These are phyloP conservation scores for Cladobotryum protrusum DNA, from an alignment of 2,329 filamentous ascomycete species.

Conservation along the genomic window DNA sequence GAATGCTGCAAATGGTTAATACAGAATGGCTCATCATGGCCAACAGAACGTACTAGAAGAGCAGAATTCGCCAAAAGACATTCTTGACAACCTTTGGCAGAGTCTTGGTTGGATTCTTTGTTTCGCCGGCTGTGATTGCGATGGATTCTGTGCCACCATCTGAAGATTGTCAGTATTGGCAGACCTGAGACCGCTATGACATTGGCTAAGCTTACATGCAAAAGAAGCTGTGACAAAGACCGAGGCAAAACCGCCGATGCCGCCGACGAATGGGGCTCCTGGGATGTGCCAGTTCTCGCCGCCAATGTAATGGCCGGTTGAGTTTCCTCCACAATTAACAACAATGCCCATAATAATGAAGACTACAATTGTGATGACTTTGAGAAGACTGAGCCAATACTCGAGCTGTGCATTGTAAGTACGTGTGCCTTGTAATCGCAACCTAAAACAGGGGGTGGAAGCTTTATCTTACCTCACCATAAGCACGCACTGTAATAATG, in stretches of 20 bases:
- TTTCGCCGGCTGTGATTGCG: constrained; percentile 61
- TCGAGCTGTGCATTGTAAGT: constrained; percentile 34
- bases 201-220: constrained; percentile 39
- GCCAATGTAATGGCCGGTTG: constrained; percentile 48
- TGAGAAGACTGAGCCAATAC: constrained; percentile 51
- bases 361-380: constrained; percentile 47
- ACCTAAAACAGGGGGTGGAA: not conserved
- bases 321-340: constrained; percentile 47
- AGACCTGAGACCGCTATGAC: too few species aligned
- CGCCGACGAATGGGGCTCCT: constrained; percentile 58
- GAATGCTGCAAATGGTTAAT: constrained; percentile 22
- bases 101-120: constrained; percentile 53
- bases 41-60: constrained; percentile 36
- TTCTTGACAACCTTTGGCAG: constrained; percentile 59
- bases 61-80: constrained; percentile 56
- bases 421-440: too few species aligned
- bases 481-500: constrained; percentile 28
- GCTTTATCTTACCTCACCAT: constrained; percentile 26
- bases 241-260: constrained; percentile 59
- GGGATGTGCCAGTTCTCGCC: constrained; percentile 51
- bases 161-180: constrained; percentile 4
- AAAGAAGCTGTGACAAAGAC: constrained; percentile 50
- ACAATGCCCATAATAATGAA: constrained; percentile 59
- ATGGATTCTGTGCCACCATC: constrained; percentile 55
- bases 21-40: not conserved